phyloP scores from a whole-genome alignment of 345 rosid species.

The Boechera divaricarpa region DNA sequence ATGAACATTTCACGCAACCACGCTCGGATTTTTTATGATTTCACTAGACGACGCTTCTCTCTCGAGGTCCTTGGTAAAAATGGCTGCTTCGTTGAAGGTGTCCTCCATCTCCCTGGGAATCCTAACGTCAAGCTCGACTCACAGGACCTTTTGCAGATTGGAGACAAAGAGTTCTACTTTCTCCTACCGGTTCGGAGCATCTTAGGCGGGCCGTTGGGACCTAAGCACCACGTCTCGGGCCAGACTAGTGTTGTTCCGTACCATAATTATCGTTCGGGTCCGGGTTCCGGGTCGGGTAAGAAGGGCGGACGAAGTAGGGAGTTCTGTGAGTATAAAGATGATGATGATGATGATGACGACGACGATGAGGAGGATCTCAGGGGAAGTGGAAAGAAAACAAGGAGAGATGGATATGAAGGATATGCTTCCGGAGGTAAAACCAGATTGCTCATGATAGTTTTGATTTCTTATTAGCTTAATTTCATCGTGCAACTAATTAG shows the following conservation, averaged over 20 bases:
- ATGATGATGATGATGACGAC: constrained; percentile 47
- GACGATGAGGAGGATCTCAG: constrained; percentile 65
- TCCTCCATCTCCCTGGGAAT: constrained; percentile 93
- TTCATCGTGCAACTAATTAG: not conserved
- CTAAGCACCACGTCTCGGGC: constrained; percentile 61
- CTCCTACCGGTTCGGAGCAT: constrained; percentile 88
- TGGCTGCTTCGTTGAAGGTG: constrained; percentile 97
- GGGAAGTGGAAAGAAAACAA: constrained; percentile 68
- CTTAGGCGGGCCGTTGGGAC: constrained; percentile 71
- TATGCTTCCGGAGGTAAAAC: constrained; percentile 66
- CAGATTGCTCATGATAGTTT: constrained; percentile 36
- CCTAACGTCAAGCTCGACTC: constrained; percentile 96
- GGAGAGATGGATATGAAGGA: constrained; percentile 74
- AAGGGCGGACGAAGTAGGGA: constrained; percentile 69
- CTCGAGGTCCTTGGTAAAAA: constrained; percentile 98
- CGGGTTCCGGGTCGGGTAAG: constrained; percentile 53
- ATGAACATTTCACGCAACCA: constrained; percentile 98
- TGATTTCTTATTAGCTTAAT: not conserved
- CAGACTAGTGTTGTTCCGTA: constrained; percentile 50
- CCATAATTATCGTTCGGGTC: constrained; percentile 56
- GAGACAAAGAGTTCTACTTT: constrained; percentile 95
- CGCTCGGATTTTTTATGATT: constrained; percentile 93
- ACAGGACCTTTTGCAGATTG: constrained; percentile 91
- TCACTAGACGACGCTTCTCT: constrained; percentile 93
- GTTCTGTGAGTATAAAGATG: constrained; percentile 62